A percentile compares a stretch with the other conserved stretches of the same genome.
Conservation (phyloP, 495 filamentous ascomycete species). For the Penicillium arizonense region DNA sequence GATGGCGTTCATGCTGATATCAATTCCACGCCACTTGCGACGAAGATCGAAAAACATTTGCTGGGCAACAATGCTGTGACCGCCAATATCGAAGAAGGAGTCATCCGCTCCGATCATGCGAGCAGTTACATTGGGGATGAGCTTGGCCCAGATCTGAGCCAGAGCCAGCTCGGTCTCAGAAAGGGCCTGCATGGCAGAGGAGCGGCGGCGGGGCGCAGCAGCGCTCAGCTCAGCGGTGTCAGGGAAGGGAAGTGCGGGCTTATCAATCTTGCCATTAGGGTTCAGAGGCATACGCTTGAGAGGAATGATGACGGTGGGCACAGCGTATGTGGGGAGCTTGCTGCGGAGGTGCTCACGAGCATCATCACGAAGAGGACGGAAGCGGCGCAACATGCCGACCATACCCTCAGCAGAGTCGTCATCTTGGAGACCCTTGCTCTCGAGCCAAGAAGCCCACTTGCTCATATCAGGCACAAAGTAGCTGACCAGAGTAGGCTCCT, state of each 20-base stretch:
- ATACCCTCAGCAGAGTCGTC: constrained; percentile 48
- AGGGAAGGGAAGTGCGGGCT: constrained; percentile 87
- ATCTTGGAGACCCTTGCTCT: constrained; percentile 52
- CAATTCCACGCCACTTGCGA: constrained; percentile 59
- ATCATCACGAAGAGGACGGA: constrained; percentile 68
- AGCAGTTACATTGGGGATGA: constrained; percentile 51
- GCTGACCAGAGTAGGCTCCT: constrained; percentile 85
- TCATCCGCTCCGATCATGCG: constrained; percentile 63
- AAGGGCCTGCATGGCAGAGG: constrained; percentile 39
- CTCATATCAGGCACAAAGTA: constrained; percentile 84
- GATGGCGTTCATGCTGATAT: constrained; percentile 74
- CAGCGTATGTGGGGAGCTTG: constrained; percentile 76
- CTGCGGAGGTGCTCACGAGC: constrained; percentile 71
- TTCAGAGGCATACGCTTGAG: constrained; percentile 82
- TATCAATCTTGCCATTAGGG: constrained; percentile 94
- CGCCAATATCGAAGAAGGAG: constrained; percentile 85
- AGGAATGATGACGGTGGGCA: constrained; percentile 78
- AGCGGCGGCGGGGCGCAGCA: constrained; percentile 35
- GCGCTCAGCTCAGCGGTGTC: constrained; percentile 61
- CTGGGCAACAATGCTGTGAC: constrained; percentile 84
- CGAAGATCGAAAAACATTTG: constrained; percentile 73
- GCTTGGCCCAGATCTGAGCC: constrained; percentile 63
- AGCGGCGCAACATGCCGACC: constrained; percentile 61
- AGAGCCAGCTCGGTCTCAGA: constrained; percentile 66
- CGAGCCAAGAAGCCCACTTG: constrained; percentile 68